Conservation (phyloP, 306 rosid genomes). For the Vigna trinervia region DNA sequence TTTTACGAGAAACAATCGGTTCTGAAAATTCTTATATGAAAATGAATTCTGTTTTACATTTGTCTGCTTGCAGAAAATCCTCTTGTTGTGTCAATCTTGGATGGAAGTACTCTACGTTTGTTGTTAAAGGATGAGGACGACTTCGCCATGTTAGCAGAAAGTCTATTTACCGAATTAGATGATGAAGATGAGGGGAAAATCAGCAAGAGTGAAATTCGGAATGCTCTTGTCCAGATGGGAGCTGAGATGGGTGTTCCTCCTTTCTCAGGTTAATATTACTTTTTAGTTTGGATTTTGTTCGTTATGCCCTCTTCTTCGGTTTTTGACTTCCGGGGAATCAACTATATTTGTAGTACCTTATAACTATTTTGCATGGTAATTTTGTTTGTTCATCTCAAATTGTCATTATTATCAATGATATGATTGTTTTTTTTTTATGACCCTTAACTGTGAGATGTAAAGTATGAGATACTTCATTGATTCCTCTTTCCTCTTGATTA, state of each 20-base stretch:
- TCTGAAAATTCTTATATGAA: background rate
- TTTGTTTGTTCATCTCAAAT: slow-evolving; percentile 19
- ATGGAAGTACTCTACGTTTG: slow-evolving; percentile 70
- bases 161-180: slow-evolving; percentile 85
- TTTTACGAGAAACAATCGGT: background rate
- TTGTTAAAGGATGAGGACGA: slow-evolving; percentile 95
- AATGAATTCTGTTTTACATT: slow-evolving; percentile 19
- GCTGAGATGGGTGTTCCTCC: slow-evolving; percentile 98
- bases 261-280: slow-evolving; percentile 67
- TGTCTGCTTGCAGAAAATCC: slow-evolving; percentile 71
- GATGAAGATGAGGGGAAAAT: slow-evolving; percentile 90
- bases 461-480: slow-evolving; percentile 24
- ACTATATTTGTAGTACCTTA: background rate
- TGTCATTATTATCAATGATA: background rate
- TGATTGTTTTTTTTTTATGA: slow-evolving; percentile 1
- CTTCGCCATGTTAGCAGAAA: slow-evolving; percentile 91
- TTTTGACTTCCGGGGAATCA: background rate
- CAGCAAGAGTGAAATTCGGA: slow-evolving; percentile 68
- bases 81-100: slow-evolving; percentile 76
- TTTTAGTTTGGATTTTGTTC: slow-evolving; percentile 8
- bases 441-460: slow-evolving; percentile 17
- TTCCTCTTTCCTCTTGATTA: slow-evolving; percentile 15
- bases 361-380: slow-evolving; percentile 1
- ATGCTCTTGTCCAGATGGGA: slow-evolving; percentile 87
- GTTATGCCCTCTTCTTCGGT: background rate